Percentiles rank a stretch among this genome's conserved stretches.
phyloP scores from a whole-genome alignment of 768 basidiomycete genomes.

The Lactarius hatsudake region DNA sequence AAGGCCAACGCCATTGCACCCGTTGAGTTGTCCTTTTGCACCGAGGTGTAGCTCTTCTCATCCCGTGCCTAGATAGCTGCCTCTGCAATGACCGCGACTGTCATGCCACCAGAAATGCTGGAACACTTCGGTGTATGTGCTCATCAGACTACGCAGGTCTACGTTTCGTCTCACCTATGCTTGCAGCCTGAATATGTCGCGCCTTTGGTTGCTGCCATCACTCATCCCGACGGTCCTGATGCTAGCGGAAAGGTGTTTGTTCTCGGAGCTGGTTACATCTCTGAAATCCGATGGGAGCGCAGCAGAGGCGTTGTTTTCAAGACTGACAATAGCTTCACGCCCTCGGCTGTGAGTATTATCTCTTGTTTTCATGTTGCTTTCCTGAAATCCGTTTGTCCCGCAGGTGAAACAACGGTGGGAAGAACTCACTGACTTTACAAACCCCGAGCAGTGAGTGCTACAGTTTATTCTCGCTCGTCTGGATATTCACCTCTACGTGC shows the following conservation, averaged over 20 bases:
- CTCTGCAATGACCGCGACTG: constrained; percentile 91
- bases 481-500: constrained; percentile 13
- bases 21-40: constrained; percentile 43
- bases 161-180: neutral
- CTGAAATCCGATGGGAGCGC: constrained; percentile 92
- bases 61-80: constrained; percentile 70
- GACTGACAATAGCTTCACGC: constrained; percentile 87
- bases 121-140: constrained; percentile 67
- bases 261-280: constrained; percentile 88
- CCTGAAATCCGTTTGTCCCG: constrained; percentile 1
- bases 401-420: constrained; percentile 83
- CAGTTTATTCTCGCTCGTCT: neutral
- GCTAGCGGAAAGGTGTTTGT: constrained; percentile 85
- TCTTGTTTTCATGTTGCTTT: neutral
- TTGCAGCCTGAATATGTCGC: constrained; percentile 84
- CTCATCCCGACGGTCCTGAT: constrained; percentile 79
- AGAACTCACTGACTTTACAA: constrained; percentile 76
- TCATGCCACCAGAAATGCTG: constrained; percentile 93
- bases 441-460: constrained; percentile 60
- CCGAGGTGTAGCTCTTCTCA: neutral
- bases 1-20: constrained; percentile 86
- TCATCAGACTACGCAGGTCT: neutral
- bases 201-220: constrained; percentile 85
- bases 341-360: constrained; percentile 68
- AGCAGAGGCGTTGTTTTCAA: constrained; percentile 86